phyloP scores from a whole-genome alignment of 768 basidiomycete genomes.

The Cubamyces sp. region DNA sequence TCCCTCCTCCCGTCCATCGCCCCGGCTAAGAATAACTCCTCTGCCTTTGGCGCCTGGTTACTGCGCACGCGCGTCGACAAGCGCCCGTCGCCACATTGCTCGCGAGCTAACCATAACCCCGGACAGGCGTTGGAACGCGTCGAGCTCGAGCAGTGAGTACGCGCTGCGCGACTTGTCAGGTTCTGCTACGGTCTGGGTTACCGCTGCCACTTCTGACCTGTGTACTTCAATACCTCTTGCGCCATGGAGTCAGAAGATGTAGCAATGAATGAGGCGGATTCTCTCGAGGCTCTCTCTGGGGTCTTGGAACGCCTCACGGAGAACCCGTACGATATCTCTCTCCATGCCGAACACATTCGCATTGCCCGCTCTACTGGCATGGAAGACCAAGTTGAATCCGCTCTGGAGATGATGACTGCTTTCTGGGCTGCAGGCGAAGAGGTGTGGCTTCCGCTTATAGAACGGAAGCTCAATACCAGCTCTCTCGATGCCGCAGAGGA shows the following conservation, averaged over 20 bases:
- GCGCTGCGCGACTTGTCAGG: background rate
- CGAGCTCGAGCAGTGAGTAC: background rate
- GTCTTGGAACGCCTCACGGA: slow-evolving; percentile 61
- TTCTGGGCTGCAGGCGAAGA: slow-evolving; percentile 69
- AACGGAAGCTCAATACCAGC: slow-evolving; percentile 51
- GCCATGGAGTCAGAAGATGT: slow-evolving; percentile 15
- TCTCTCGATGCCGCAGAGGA: slow-evolving; percentile 57
- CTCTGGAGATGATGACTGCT: slow-evolving; percentile 67
- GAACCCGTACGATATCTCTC: slow-evolving; percentile 60
- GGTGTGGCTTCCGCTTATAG: slow-evolving; percentile 74
- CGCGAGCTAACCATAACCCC: slow-evolving; percentile 8
- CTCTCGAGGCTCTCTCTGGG: slow-evolving; percentile 66
- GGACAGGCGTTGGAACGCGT: background rate
- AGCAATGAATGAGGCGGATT: slow-evolving; percentile 60
- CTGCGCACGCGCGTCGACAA: background rate
- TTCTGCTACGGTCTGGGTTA: too few relatives aligned
- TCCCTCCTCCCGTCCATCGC: slow-evolving; percentile 13
- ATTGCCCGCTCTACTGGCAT: slow-evolving; percentile 60
- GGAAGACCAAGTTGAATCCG: slow-evolving; percentile 60
- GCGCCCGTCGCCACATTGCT: background rate
- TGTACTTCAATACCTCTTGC: background rate
- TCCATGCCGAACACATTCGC: slow-evolving; percentile 70
- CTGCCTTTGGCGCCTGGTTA: slow-evolving; percentile 3
- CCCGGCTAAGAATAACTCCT: slow-evolving; percentile 19
- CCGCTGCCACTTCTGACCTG: too few relatives aligned